These are phyloP conservation scores for Actinomortierella ambigua DNA, from an alignment of 371 early-diverging fungal genomes.

Conservation along the genomic window DNA sequence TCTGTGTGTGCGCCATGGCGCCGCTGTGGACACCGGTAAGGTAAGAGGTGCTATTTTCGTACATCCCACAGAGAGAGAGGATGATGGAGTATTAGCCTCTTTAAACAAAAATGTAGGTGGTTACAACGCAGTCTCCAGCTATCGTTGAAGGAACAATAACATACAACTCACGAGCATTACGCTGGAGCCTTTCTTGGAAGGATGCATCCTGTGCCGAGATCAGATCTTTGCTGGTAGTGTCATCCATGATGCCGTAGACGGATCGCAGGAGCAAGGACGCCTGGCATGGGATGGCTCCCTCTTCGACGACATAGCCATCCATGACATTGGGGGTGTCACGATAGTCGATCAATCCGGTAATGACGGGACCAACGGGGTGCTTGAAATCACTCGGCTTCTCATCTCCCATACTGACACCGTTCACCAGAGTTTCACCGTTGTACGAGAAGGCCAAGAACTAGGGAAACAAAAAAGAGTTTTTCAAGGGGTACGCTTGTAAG, in stretches of 20 bases:
- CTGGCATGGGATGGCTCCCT: constrained; percentile 47
- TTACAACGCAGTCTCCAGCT: too few species aligned
- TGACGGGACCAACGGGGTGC: constrained; percentile 46
- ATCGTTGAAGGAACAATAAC: too few species aligned
- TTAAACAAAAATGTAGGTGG: too few species aligned
- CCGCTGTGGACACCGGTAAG: constrained; percentile 40
- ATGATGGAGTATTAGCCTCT: too few species aligned
- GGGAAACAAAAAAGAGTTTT: background rate
- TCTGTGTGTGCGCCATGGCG: constrained; percentile 48
- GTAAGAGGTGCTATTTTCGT: constrained; percentile 12
- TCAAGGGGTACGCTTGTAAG: constrained; percentile 4
- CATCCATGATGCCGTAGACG: constrained; percentile 30
- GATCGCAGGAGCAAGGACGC: constrained; percentile 18
- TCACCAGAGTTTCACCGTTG: constrained; percentile 39
- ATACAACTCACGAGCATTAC: constrained; percentile 29
- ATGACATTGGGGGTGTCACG: constrained; percentile 43
- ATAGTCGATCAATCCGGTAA: constrained; percentile 50
- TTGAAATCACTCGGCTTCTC: constrained; percentile 27
- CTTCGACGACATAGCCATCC: constrained; percentile 51
- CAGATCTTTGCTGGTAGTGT: constrained; percentile 20
- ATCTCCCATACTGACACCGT: constrained; percentile 42
- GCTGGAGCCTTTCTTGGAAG: constrained; percentile 26
- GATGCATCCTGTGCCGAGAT: constrained; percentile 20
- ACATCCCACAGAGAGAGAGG: too few species aligned
- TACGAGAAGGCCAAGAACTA: constrained; percentile 42